A percentile compares a stretch with the other conserved stretches of the same genome.
Conservation (phyloP, 768 basidiomycete genomes). For the Pulveroboletus sp. region DNA sequence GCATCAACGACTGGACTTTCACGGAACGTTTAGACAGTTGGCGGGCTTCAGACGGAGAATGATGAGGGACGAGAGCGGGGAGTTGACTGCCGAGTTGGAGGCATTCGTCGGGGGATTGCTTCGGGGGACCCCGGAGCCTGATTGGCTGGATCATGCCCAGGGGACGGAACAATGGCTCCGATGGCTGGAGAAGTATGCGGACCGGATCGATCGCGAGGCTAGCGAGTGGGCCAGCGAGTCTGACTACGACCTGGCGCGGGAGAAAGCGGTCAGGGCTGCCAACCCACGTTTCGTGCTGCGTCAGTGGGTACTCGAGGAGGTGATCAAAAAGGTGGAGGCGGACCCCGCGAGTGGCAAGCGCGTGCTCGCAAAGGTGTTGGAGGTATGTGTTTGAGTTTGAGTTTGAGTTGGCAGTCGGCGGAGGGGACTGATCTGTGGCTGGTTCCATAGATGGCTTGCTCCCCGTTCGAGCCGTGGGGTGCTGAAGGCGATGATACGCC, state of each 20-base stretch:
- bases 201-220: conserved; percentile 51
- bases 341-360: conserved; percentile 61
- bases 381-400: conserved; percentile 51
- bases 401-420: too few species aligned
- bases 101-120: conserved; percentile 45
- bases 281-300: conserved; percentile 93
- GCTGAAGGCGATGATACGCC: conserved; percentile 53
- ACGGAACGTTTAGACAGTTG: conserved; percentile 76
- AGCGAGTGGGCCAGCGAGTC: conserved; percentile 40
- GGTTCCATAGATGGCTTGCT: conserved; percentile 72
- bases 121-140: conserved; percentile 43
- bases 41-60: conserved; percentile 52
- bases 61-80: conserved; percentile 17
- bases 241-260: conserved; percentile 45
- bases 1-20: conserved; percentile 77
- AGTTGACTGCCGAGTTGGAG: conserved; percentile 27
- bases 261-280: conserved; percentile 46
- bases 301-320: conserved; percentile 96
- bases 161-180: conserved; percentile 50
- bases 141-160: conserved; percentile 38
- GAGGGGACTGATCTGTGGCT: neutral
- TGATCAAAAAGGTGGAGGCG: conserved; percentile 70
- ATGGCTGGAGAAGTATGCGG: conserved; percentile 65
- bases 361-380: conserved; percentile 74
- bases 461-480: conserved; percentile 86